phyloP scores from a whole-genome alignment of 148 eudicot species.

The Camellia lanceoleosa region DNA sequence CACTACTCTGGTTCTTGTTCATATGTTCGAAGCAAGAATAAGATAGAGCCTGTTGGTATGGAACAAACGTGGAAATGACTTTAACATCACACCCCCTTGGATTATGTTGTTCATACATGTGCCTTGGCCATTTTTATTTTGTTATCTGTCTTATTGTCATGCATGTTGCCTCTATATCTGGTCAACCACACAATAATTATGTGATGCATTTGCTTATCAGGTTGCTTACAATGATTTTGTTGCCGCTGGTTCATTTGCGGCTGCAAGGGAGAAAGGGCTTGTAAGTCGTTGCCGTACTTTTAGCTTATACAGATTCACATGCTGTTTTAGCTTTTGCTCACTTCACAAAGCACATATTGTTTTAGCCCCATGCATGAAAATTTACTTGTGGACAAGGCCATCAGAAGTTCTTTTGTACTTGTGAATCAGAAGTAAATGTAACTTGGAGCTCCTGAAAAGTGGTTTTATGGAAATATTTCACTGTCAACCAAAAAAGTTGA shows the following conservation, averaged over 20 bases:
- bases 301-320: not conserved
- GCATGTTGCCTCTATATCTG: not conserved
- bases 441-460: not conserved
- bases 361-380: not conserved
- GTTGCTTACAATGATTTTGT: conserved; percentile 96
- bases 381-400: not conserved
- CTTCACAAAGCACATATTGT: not conserved
- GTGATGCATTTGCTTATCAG: conserved; percentile 34
- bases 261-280: conserved; percentile 95
- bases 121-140: not conserved
- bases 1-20: not conserved
- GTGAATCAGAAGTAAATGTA: not conserved
- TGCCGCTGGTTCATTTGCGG: conserved; percentile 76
- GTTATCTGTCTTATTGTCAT: not conserved
- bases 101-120: not conserved
- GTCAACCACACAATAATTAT: not conserved
- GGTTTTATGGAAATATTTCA: conserved; percentile 1
- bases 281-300: conserved; percentile 45
- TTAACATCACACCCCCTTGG: not conserved
- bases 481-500: not conserved
- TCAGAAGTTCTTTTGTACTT: not conserved
- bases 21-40: no score
- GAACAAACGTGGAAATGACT: not conserved
- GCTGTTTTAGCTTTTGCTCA: not conserved
- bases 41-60: not conserved